A percentile compares a stretch with the other conserved stretches of the same genome.
Conservation (phyloP, 2,329 filamentous ascomycete species). For the Cryphonectria carpinicola region DNA sequence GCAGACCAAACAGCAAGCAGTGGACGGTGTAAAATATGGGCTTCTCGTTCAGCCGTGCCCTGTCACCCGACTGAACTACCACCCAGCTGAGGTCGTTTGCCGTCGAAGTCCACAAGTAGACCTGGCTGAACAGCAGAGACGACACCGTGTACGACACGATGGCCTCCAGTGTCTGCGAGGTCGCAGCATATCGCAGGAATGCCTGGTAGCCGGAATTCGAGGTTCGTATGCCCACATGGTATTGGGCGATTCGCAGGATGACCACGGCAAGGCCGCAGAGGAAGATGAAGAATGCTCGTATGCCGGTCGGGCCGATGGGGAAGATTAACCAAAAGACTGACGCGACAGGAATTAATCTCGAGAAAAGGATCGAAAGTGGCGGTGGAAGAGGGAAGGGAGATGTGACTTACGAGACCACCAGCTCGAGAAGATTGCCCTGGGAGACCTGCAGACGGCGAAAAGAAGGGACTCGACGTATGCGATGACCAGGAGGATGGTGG, state of each 20-base stretch:
- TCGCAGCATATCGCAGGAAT: conserved; percentile 61
- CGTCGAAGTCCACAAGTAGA: conserved; percentile 75
- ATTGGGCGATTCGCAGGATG: conserved; percentile 82
- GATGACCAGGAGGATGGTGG: conserved; percentile 67
- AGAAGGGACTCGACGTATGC: conserved; percentile 75
- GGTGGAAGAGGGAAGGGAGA: neutral
- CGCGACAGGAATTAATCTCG: neutral
- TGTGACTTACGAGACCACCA: conserved; percentile 68
- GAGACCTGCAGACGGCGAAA: conserved; percentile 70
- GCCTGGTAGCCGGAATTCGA: conserved; percentile 70
- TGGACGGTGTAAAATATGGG: conserved; percentile 79
- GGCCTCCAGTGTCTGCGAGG: conserved; percentile 68
- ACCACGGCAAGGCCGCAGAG: conserved; percentile 76
- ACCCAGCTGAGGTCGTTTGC: conserved; percentile 64
- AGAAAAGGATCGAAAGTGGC: neutral
- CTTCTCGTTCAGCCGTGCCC: conserved; percentile 81
- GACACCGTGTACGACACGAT: conserved; percentile 77
- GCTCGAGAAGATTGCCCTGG: conserved; percentile 35
- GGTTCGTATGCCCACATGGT: conserved; percentile 75
- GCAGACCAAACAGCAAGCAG: conserved; percentile 68
- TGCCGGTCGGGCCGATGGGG: conserved; percentile 73
- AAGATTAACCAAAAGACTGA: conserved; percentile 86
- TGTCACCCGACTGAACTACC: conserved; percentile 76
- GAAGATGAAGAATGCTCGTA: conserved; percentile 77
- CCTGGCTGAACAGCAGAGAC: conserved; percentile 76